These are phyloP conservation scores for Zoysia japonica DNA, from an alignment of 176 grass and related monocot genomes.

Conservation along the genomic window DNA sequence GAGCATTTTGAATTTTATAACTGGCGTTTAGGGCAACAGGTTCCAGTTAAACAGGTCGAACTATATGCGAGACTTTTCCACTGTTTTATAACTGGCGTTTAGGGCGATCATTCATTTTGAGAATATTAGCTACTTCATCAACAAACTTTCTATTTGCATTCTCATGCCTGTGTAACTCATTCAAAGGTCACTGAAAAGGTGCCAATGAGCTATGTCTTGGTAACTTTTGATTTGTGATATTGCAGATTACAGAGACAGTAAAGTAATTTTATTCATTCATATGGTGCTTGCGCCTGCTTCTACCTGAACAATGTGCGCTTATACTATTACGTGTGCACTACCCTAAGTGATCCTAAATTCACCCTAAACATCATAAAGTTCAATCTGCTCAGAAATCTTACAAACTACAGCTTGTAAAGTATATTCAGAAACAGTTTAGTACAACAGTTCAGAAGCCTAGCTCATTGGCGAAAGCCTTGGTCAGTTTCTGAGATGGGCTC, in stretches of 20 bases:
- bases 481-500: conserved; percentile 66
- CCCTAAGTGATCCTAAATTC: neutral
- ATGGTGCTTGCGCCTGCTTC: neutral
- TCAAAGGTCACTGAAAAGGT: too few relatives aligned
- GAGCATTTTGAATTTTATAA: neutral
- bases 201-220: too few relatives aligned
- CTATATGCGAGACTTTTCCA: too few relatives aligned
- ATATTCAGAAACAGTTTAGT: neutral
- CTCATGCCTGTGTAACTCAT: neutral
- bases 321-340: neutral
- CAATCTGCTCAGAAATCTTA: neutral
- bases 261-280: neutral
- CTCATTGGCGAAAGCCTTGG: conserved; percentile 46
- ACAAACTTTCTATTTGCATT: neutral
- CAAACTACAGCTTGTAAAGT: conserved; percentile 1
- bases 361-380: neutral
- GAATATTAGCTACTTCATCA: neutral
- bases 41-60: too few relatives aligned
- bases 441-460: conserved; percentile 28
- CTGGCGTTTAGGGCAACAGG: neutral
- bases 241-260: neutral
- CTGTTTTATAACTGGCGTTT: too few relatives aligned
- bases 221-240: neutral
- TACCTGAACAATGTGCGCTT: neutral
- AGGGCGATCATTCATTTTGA: too few relatives aligned